Evolutionary conservation across 1,284 basidiomycete genomes (phyloP).

Genomic region (Ganoderma boninense): DNA sequence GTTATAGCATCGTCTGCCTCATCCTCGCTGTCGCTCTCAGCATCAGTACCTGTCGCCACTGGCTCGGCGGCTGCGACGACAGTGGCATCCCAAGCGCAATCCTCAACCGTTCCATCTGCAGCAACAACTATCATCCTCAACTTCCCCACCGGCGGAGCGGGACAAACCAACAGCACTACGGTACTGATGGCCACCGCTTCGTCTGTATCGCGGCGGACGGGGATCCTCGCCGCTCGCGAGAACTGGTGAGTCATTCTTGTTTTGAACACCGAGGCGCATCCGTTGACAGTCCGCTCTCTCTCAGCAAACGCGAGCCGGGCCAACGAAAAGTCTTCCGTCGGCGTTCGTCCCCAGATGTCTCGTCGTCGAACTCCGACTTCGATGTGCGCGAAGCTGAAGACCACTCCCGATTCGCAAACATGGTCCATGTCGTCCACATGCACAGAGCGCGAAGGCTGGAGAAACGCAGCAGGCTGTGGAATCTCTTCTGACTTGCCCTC

Average conservation of each 20-base stretch:
- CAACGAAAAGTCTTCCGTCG: constrained; percentile 15
- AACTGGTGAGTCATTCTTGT: constrained; percentile 24
- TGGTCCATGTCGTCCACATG: constrained; percentile 7
- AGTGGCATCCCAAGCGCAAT: constrained; percentile 32
- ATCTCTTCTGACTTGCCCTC: constrained; percentile 17
- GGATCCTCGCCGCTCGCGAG: not conserved
- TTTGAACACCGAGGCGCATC: not conserved
- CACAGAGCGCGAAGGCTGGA: constrained; percentile 23
- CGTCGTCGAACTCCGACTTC: not conserved
- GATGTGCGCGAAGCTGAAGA: not conserved
- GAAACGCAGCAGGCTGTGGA: constrained; percentile 31
- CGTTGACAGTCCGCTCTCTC: not conserved
- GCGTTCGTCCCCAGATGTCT: constrained; percentile 1
- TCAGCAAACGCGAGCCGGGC: constrained; percentile 17
- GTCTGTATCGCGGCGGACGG: not conserved
- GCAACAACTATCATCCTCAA: constrained; percentile 41
- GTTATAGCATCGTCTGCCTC: constrained; percentile 2
- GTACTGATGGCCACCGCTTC: constrained; percentile 5
- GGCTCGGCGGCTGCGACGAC: not conserved
- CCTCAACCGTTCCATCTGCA: constrained; percentile 35
- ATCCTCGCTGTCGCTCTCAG: constrained; percentile 10
- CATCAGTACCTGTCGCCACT: constrained; percentile 8
- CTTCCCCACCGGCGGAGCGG: not conserved
- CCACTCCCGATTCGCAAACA: constrained; percentile 4
- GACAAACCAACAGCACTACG: not conserved